Percentiles rank a stretch among this genome's conserved stretches.
These are phyloP conservation scores for Eimeria necatrix DNA, from an alignment of 169 alveolate genomes.

Conservation along the genomic window DNA sequence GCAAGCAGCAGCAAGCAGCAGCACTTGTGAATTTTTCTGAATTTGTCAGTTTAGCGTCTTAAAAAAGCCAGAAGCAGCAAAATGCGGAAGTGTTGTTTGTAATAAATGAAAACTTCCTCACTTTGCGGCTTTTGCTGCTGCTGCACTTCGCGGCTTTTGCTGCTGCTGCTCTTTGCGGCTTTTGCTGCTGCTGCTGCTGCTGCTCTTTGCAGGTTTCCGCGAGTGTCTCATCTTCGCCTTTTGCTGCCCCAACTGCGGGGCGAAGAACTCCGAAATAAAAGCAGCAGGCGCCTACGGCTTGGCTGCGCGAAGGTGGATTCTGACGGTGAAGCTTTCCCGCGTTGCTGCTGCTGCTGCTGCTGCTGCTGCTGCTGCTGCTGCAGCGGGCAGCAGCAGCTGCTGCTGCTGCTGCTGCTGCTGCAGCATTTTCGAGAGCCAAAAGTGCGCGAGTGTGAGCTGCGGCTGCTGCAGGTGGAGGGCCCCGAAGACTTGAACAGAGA, in stretches of 20 bases:
- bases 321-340: slow-evolving; percentile 77
- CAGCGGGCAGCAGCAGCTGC: no score
- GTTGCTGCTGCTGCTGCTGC: no score
- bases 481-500: slow-evolving; percentile 96
- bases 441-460: not conserved
- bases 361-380: no score
- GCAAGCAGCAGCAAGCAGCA: no score
- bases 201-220: slow-evolving; percentile 95
- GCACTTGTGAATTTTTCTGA: no score
- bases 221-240: slow-evolving; percentile 55
- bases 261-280: slow-evolving; percentile 96
- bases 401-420: no score
- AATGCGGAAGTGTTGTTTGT: no score
- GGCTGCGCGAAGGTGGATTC: slow-evolving; percentile 92
- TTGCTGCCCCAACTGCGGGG: slow-evolving; percentile 92
- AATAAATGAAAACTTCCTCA: not conserved
- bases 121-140: no score
- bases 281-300: slow-evolving; percentile 98
- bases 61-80: not conserved
- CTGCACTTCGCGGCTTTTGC: no score
- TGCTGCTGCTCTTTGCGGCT: slow-evolving; percentile 93
- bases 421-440: no score
- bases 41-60: no score
- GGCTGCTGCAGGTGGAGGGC: slow-evolving; percentile 80
- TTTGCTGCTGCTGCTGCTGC: slow-evolving; percentile 80